Percentiles rank a stretch among this genome's conserved stretches.
Evolutionary conservation across 805 yeast genomes (phyloP).

Genomic region (Candida montana): DNA sequence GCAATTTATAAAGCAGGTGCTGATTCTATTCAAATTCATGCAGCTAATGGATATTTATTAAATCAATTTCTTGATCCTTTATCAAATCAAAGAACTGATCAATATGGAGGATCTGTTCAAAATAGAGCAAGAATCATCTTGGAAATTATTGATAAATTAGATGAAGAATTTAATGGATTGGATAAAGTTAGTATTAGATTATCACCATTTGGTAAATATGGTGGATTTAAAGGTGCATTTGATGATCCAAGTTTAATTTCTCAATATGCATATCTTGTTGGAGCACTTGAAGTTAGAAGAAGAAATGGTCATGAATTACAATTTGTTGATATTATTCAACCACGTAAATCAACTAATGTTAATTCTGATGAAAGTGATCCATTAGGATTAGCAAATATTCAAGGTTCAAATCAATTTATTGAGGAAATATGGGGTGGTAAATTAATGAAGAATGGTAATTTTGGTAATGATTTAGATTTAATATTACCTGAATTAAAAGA

Average conservation of each 20-base stretch:
- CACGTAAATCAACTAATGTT: background rate
- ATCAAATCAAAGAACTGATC: constrained; percentile 41
- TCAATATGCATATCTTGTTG: constrained; percentile 34
- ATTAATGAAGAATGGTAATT: background rate
- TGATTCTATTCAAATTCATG: constrained; percentile 63
- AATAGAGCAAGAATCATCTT: constrained; percentile 41
- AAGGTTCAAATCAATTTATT: background rate
- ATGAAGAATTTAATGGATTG: constrained; percentile 3
- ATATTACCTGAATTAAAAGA: background rate
- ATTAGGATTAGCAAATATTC: background rate
- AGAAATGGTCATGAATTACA: background rate
- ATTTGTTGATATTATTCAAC: background rate
- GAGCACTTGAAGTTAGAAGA: background rate
- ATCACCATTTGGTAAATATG: constrained; percentile 11
- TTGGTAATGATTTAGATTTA: constrained; percentile 5
- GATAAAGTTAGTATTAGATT: constrained; percentile 22
- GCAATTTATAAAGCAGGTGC: constrained; percentile 28
- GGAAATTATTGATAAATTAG: constrained; percentile 28
- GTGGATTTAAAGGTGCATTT: constrained; percentile 23
- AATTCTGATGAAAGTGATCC: background rate
- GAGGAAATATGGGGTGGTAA: background rate
- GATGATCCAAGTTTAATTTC: constrained; percentile 29
- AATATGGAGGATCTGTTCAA: constrained; percentile 49
- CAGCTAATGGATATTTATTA: constrained; percentile 60
- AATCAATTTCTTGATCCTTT: constrained; percentile 48